These are phyloP conservation scores for Teunomyces barrocoloradensis DNA, from an alignment of 805 yeast species.

Conservation along the genomic window DNA sequence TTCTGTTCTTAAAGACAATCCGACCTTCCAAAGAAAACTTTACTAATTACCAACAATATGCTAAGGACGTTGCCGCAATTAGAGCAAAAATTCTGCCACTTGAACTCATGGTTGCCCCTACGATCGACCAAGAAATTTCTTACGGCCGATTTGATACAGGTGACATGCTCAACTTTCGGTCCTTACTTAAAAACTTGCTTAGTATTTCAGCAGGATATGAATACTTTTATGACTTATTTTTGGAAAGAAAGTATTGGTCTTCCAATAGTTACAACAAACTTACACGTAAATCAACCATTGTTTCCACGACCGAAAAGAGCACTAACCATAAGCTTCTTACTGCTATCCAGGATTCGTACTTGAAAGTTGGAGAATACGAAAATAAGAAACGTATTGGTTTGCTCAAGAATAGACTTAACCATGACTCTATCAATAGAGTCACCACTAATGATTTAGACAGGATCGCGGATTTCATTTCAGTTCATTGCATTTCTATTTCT, in stretches of 20 bases:
- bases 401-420: slow-evolving; percentile 14
- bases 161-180: slow-evolving; percentile 25
- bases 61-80: slow-evolving; percentile 15
- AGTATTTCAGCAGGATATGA: slow-evolving; percentile 23
- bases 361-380: slow-evolving; percentile 29
- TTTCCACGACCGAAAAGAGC: background rate
- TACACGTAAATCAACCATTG: slow-evolving; percentile 5
- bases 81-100: slow-evolving; percentile 17
- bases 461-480: slow-evolving; percentile 19
- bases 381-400: slow-evolving; percentile 16
- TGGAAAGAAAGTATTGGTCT: slow-evolving; percentile 24
- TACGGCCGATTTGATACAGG: slow-evolving; percentile 27
- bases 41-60: slow-evolving; percentile 18
- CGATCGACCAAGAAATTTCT: slow-evolving; percentile 22
- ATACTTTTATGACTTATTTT: slow-evolving; percentile 26
- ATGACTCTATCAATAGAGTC: slow-evolving; percentile 12
- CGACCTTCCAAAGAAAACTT: slow-evolving; percentile 27
- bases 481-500: slow-evolving; percentile 15
- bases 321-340: slow-evolving; percentile 22
- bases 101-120: slow-evolving; percentile 16
- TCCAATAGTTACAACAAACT: slow-evolving; percentile 10
- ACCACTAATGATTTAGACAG: slow-evolving; percentile 23
- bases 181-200: slow-evolving; percentile 20
- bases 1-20: slow-evolving; percentile 21
- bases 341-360: slow-evolving; percentile 26